Base-by-base conservation (phyloP, 1,284 basidiomycete genomes). In the Tilletia indica region DNA sequence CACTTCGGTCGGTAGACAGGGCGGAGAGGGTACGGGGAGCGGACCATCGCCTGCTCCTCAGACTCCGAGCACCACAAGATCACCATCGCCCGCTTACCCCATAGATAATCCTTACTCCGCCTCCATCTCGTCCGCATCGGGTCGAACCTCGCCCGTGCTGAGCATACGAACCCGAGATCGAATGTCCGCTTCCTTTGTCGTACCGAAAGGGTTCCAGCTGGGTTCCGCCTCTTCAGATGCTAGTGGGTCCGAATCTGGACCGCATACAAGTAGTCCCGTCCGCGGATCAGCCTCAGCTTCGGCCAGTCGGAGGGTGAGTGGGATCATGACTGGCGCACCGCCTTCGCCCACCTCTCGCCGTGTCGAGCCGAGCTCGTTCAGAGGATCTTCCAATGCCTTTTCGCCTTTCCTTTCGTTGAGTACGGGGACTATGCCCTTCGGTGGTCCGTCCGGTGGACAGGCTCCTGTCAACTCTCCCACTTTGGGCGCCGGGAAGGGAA, bases 91-190 rank as follows among this genome's bases (percentile, higher is more conserved):
- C 75, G 0, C 66, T 78, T 25, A 73, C 71, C 16, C 39, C 3
- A 73, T 71, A 12, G 74, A 76, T 25, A 71, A 73, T 69, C 73
- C 73, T n/a, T 73, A 72, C n/a, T 68, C 70, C 47, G 71, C 70
- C 3, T 4, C 51, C 12, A 8, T 19, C 51, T 64, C 61, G 9
- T 63, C 72, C 6, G 68, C 47, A 19, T 78, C 77, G 0, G 77
- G 78, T 14, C 72, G 76, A 31, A 63, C 36, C 36, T 80, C 78
- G 21, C 77, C 78, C n/a, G 72, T 77, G n/a, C 68, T 69, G 49
- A 72, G 73, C 39, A 12, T 64, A 12, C 61, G 61, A 38, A 34
- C 12, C 36, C 39, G 66, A n/a, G 56, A 48, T 71, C 70, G 36
- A 47, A 64, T 68, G 31, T 71, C 21, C 3, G 64, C 14, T 31